Conservation (phyloP, 2,329 filamentous ascomycete genomes). For the Cadophora sp. region DNA sequence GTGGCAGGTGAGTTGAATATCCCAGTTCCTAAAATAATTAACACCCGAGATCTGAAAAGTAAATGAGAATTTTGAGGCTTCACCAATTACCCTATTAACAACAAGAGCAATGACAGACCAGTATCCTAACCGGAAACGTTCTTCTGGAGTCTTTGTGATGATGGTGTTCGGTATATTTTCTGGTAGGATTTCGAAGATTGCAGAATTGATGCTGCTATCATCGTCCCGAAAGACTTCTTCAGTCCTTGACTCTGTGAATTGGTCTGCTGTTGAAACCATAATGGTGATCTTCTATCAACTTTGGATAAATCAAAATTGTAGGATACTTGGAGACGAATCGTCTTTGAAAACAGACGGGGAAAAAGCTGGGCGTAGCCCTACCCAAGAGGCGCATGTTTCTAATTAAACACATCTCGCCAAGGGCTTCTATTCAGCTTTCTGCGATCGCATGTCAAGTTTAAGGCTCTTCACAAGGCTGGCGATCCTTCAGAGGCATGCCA, state of each 20-base stretch:
- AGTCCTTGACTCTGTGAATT: conserved; percentile 15
- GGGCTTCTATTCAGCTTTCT: neutral
- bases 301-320: neutral
- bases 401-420: conserved; percentile 10
- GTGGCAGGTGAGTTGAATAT: conserved; percentile 37
- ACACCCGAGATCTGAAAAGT: neutral
- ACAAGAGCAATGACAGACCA: conserved; percentile 31
- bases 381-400: neutral
- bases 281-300: neutral
- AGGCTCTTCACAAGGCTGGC: neutral
- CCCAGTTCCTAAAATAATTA: conserved; percentile 31
- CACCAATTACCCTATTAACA: conserved; percentile 29
- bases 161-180: conserved; percentile 28
- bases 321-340: neutral
- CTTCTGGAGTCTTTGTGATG: conserved; percentile 28
- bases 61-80: neutral
- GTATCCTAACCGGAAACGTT: conserved; percentile 29
- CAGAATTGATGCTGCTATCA: conserved; percentile 23
- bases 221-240: conserved; percentile 20
- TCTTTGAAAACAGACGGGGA: neutral
- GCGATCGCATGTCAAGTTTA: neutral
- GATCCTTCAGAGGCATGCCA: conserved; percentile 8
- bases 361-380: conserved; percentile 3
- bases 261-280: conserved; percentile 19
- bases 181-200: conserved; percentile 23